Evolutionary conservation across 805 yeast species (phyloP).

Genomic region (Zygotorulaspora sp.): DNA sequence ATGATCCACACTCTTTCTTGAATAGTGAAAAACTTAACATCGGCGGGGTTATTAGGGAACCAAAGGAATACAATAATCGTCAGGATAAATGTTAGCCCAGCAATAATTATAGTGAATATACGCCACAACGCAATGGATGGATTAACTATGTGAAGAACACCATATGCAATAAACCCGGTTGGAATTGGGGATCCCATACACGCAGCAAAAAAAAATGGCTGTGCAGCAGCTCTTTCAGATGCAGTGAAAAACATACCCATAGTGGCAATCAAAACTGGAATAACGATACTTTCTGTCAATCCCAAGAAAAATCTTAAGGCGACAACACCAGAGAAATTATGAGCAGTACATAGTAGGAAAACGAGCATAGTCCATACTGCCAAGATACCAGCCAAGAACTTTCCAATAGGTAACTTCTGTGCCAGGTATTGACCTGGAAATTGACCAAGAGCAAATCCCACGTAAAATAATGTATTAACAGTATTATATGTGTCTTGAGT

Average conservation of each 20-base stretch:
- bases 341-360: slow-evolving; percentile 45
- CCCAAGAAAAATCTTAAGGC: slow-evolving; percentile 50
- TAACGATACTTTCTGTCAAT: slow-evolving; percentile 43
- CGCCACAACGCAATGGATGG: slow-evolving; percentile 43
- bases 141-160: slow-evolving; percentile 31
- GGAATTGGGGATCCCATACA: slow-evolving; percentile 51
- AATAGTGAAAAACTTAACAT: slow-evolving; percentile 43
- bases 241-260: slow-evolving; percentile 48
- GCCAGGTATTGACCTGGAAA: slow-evolving; percentile 41
- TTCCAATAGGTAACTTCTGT: slow-evolving; percentile 43
- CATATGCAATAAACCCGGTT: slow-evolving; percentile 46
- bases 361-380: slow-evolving; percentile 45
- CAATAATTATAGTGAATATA: slow-evolving; percentile 51
- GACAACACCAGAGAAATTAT: slow-evolving; percentile 43
- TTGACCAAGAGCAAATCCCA: slow-evolving; percentile 48
- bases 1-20: slow-evolving; percentile 52
- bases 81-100: slow-evolving; percentile 47
- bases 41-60: slow-evolving; percentile 56
- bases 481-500: slow-evolving; percentile 43
- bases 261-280: slow-evolving; percentile 44
- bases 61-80: slow-evolving; percentile 35
- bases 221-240: slow-evolving; percentile 46
- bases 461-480: slow-evolving; percentile 50
- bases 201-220: slow-evolving; percentile 50
- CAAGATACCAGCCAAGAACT: slow-evolving; percentile 37